Evolutionary conservation across 2,329 filamentous ascomycete species (phyloP).

Genomic region (Calonectria pteridis): DNA sequence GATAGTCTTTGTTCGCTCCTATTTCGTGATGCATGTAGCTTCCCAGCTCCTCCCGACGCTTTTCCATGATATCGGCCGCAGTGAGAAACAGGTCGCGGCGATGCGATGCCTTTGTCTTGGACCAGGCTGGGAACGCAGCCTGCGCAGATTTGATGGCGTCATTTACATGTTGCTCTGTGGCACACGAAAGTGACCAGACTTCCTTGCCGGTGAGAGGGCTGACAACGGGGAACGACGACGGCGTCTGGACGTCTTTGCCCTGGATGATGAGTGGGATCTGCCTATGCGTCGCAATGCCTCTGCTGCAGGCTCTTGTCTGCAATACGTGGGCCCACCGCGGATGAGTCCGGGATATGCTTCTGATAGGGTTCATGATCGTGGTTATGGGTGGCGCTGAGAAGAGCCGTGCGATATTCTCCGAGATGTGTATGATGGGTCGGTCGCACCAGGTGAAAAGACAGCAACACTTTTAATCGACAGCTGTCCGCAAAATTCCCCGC

Average conservation of each 20-base stretch:
- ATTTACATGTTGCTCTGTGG: slow-evolving; percentile 9
- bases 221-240: slow-evolving; percentile 13
- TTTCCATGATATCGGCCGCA: neutral
- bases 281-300: slow-evolving; percentile 3
- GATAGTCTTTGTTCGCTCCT: slow-evolving; percentile 22
- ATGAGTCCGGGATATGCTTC: neutral
- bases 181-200: slow-evolving; percentile 26
- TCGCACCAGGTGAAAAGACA: neutral
- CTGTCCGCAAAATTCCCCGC: neutral
- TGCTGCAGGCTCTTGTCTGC: neutral
- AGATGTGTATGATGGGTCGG: too few relatives aligned
- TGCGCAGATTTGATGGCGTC: neutral
- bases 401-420: neutral
- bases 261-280: slow-evolving; percentile 26
- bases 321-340: neutral
- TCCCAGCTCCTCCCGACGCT: slow-evolving; percentile 4
- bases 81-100: neutral
- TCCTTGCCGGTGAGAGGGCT: slow-evolving; percentile 24
- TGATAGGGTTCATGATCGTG: neutral
- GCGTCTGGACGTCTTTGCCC: slow-evolving; percentile 24
- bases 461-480: neutral
- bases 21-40: slow-evolving; percentile 30
- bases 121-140: slow-evolving; percentile 1
- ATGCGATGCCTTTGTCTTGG: neutral
- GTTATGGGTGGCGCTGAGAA: neutral